Percentiles rank a stretch among this genome's conserved stretches.
Evolutionary conservation across 306 rosid species (phyloP).

Genomic region (Astragalus membranaceus): DNA sequence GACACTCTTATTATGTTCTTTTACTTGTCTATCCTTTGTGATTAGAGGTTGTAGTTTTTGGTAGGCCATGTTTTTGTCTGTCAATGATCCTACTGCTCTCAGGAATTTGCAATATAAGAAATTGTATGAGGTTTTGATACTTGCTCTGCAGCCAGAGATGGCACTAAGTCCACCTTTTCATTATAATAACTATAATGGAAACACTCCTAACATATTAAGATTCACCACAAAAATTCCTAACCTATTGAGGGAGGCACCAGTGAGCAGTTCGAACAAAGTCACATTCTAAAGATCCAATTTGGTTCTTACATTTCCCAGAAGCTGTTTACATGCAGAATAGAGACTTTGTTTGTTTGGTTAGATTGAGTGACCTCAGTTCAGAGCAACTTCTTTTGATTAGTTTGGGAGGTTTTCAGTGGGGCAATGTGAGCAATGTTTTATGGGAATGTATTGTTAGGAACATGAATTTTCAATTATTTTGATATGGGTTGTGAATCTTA

Average conservation of each 20-base stretch:
- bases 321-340: neutral
- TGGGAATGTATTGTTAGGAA: no score
- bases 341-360: neutral
- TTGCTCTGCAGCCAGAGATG: neutral
- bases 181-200: neutral
- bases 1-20: neutral
- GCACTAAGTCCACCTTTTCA: neutral
- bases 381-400: no score
- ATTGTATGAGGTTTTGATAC: neutral
- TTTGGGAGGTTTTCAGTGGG: no score
- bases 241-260: neutral
- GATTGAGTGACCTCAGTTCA: neutral
- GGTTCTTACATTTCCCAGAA: neutral
- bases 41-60: neutral
- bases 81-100: neutral
- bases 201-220: neutral
- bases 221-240: no score
- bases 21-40: neutral
- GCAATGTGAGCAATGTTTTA: no score
- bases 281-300: neutral
- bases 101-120: neutral
- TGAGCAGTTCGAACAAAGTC: neutral
- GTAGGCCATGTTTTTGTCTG: neutral
- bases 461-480: no score
- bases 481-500: neutral